phyloP scores from a whole-genome alignment of 225 moss, liverwort and hornwort genomes.

The Bryoerythrophyllum caledonicum region DNA sequence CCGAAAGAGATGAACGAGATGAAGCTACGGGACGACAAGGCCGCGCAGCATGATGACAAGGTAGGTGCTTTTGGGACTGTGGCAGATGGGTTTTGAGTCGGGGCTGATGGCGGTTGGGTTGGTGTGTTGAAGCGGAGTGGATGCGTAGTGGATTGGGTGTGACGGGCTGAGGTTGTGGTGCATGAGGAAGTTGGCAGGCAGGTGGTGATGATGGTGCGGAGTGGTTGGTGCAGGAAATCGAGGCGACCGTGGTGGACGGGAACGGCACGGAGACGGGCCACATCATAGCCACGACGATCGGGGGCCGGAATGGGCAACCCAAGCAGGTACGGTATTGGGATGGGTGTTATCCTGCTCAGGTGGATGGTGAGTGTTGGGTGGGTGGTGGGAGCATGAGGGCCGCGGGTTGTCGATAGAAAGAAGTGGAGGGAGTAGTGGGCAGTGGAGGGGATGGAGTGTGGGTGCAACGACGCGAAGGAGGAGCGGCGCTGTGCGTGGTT shows the following conservation, averaged over 20 bases:
- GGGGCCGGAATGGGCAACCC: slow-evolving; percentile 98
- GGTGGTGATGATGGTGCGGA: background rate
- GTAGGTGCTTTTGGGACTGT: background rate
- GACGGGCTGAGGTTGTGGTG: background rate
- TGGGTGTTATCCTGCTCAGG: background rate
- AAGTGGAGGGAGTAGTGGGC: background rate
- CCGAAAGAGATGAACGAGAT: slow-evolving; percentile 51
- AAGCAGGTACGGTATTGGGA: slow-evolving; percentile 71
- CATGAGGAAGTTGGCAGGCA: background rate
- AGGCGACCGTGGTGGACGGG: slow-evolving; percentile 96
- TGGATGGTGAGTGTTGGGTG: background rate
- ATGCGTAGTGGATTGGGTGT: background rate
- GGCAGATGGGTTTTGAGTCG: background rate
- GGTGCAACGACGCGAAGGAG: background rate
- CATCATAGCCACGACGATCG: slow-evolving; percentile 97
- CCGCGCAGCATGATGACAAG: slow-evolving; percentile 43
- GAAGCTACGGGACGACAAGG: slow-evolving; percentile 48
- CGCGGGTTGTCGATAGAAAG: background rate
- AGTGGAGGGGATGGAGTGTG: background rate
- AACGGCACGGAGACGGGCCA: slow-evolving; percentile 98
- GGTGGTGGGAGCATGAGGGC: background rate
- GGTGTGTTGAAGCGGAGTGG: background rate
- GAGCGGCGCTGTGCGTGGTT: background rate
- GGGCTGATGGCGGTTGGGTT: background rate
- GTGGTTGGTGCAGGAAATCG: slow-evolving; percentile 71